Evolutionary conservation across 1,284 basidiomycete genomes (phyloP).

Genomic region (Neotropicomus parvogracilis): DNA sequence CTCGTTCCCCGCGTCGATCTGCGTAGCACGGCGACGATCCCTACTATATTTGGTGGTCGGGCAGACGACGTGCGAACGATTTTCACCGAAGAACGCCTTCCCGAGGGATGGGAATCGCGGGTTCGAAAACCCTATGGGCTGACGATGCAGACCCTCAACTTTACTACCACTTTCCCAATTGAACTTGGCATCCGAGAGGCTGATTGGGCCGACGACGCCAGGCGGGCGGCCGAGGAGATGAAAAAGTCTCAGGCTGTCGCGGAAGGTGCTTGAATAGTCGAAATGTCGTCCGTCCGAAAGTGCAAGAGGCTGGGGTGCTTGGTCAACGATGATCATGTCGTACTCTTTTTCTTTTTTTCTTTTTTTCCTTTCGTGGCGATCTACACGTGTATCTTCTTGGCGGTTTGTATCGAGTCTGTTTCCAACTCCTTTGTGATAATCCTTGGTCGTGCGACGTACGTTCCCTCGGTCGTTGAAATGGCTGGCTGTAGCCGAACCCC

Average conservation of each 20-base stretch:
- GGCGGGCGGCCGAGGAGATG: background rate
- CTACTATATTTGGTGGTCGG: constrained; percentile 60
- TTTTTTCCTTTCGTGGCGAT: too few relatives aligned
- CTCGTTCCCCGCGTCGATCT: background rate
- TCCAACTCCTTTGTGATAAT: background rate
- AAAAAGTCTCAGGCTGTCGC: background rate
- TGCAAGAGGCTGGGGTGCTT: too few relatives aligned
- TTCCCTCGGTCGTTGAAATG: too few relatives aligned
- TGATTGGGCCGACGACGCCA: constrained; percentile 13
- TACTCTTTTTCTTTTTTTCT: too few relatives aligned
- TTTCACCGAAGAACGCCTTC: constrained; percentile 61
- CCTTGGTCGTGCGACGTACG: background rate
- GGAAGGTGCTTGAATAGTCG: constrained; percentile 1
- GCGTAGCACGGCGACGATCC: constrained; percentile 5
- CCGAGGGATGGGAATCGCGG: constrained; percentile 63
- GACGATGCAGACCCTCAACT: constrained; percentile 56
- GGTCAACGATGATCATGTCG: too few relatives aligned
- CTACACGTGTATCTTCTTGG: too few relatives aligned
- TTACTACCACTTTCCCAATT: constrained; percentile 49
- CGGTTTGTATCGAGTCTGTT: background rate
- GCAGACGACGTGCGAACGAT: constrained; percentile 51
- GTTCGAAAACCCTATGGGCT: constrained; percentile 51
- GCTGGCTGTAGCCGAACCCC: too few relatives aligned
- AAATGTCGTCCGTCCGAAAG: too few relatives aligned
- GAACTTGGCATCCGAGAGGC: constrained; percentile 37